Percentiles rank a stretch among this genome's conserved stretches.
Conservation (phyloP, 2,329 filamentous ascomycete species). For the Fusarium sarcochroum region DNA sequence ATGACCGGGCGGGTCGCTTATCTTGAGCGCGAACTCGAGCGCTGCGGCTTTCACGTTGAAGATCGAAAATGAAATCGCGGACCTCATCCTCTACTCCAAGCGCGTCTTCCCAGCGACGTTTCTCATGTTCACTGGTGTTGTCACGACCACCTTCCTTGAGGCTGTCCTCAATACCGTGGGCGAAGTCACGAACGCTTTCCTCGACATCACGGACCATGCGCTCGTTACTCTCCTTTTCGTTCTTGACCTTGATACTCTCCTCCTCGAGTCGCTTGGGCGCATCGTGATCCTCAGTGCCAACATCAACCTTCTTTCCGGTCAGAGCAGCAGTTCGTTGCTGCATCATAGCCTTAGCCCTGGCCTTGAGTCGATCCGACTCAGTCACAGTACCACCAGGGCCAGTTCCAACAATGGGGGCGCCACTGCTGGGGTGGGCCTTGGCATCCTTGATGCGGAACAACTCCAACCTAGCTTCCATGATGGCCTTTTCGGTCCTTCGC, state of each 20-base stretch:
- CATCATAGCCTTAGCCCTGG: constrained; percentile 97
- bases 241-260: constrained; percentile 83
- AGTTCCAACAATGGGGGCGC: constrained; percentile 87
- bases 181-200: constrained; percentile 92
- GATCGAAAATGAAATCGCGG: constrained; percentile 96
- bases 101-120: constrained; percentile 93
- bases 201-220: constrained; percentile 97
- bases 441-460: constrained; percentile 94
- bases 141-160: constrained; percentile 85
- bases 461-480: constrained; percentile 91
- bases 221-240: constrained; percentile 94
- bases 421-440: constrained; percentile 88
- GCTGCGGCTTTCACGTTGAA: constrained; percentile 88
- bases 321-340: constrained; percentile 95
- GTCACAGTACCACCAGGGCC: constrained; percentile 92
- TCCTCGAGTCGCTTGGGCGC: constrained; percentile 90
- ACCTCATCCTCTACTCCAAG: constrained; percentile 97
- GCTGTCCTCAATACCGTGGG: constrained; percentile 85
- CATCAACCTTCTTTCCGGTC: constrained; percentile 83
- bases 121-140: constrained; percentile 88
- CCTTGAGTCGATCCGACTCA: constrained; percentile 94
- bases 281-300: constrained; percentile 78
- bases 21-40: constrained; percentile 76
- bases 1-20: constrained; percentile 61
- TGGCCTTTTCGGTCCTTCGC: constrained; percentile 89